Conservation (phyloP, 2,329 filamentous ascomycete genomes). For the Biscogniauxia mediterranea region DNA sequence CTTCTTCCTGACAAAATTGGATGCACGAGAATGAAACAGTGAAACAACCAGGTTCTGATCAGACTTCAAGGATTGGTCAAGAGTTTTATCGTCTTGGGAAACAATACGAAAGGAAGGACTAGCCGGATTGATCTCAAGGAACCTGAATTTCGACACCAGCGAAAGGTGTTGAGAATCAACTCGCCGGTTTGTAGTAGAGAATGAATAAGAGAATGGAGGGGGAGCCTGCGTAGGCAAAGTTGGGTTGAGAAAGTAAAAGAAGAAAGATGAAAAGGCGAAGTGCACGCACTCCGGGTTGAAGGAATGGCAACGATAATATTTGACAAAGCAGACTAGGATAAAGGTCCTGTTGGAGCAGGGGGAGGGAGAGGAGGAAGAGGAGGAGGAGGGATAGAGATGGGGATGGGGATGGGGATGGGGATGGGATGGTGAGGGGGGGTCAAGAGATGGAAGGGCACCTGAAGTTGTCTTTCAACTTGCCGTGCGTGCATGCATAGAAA, state of each 20-base stretch:
- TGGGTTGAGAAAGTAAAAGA: not conserved
- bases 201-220: not conserved
- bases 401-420: not conserved
- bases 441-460: conserved; percentile 7
- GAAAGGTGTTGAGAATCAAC: conserved; percentile 1
- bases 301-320: conserved; percentile 18
- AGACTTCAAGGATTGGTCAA: conserved; percentile 11
- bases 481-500: conserved; percentile 3
- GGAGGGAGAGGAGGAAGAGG: not conserved
- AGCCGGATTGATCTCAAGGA: conserved; percentile 5
- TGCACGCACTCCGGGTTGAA: conserved; percentile 20
- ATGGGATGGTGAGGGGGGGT: not conserved
- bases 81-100: not conserved
- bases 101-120: not conserved
- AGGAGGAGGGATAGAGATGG: not conserved
- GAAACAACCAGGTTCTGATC: conserved; percentile 37
- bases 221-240: not conserved
- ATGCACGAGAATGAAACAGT: conserved; percentile 29
- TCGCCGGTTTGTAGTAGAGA: not conserved
- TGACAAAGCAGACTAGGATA: conserved; percentile 18
- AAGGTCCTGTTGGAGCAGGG: conserved; percentile 4
- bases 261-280: conserved; percentile 3
- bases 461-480: not conserved
- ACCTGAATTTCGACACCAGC: conserved; percentile 15
- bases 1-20: conserved; percentile 7